Evolutionary conservation across 164 flowering plant species (phyloP).

Genomic region (Nymphaea colorata): DNA sequence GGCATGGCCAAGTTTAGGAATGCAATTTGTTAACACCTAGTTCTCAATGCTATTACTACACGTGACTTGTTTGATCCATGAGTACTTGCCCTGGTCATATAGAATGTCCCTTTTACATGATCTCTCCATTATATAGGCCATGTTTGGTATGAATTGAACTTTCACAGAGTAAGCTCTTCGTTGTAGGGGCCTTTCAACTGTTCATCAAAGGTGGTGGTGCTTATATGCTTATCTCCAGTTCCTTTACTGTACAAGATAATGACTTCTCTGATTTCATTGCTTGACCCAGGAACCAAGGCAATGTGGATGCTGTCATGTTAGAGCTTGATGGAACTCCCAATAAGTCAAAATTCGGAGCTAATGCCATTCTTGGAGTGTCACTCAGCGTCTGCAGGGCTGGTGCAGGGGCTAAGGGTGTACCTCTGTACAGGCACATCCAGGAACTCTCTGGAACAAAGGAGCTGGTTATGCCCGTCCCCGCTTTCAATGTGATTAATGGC

Average conservation of each 20-base stretch:
- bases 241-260: not conserved
- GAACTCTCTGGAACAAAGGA: constrained; percentile 82
- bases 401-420: constrained; percentile 87
- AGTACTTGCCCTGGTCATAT: too few relatives aligned
- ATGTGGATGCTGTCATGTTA: constrained; percentile 77
- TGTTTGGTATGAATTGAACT: too few relatives aligned
- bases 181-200: too few relatives aligned
- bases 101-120: too few relatives aligned
- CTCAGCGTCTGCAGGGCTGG: constrained; percentile 93
- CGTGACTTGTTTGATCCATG: too few relatives aligned
- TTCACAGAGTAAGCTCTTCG: too few relatives aligned
- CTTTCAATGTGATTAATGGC: constrained; percentile 95
- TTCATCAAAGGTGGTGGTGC: too few relatives aligned
- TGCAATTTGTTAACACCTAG: too few relatives aligned
- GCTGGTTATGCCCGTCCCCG: constrained; percentile 98
- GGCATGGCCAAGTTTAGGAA: too few relatives aligned
- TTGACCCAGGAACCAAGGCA: constrained; percentile 53
- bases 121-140: too few relatives aligned
- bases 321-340: constrained; percentile 95
- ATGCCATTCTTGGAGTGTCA: constrained; percentile 91
- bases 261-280: not conserved
- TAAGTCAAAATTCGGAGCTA: constrained; percentile 86
- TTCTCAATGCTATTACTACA: too few relatives aligned
- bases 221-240: not conserved
- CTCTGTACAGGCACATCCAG: constrained; percentile 85